Evolutionary conservation across 208 protist genomes (phyloP), one percentile per base, ranked within the genome.

Genomic region (Angomonas desouzai): DNA sequence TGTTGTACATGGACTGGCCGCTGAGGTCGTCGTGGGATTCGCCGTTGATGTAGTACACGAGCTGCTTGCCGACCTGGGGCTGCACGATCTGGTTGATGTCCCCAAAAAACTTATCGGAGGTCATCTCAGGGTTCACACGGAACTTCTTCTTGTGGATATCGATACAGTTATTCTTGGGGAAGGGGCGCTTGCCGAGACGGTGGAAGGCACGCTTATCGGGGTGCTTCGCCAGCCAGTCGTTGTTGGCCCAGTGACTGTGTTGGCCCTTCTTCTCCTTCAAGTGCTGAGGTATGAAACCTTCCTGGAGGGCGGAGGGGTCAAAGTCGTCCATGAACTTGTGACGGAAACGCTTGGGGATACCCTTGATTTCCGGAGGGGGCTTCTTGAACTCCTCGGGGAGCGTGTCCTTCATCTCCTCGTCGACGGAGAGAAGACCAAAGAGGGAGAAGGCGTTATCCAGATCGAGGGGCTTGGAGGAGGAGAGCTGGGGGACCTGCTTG

Each of bases 11-110:
- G 2, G 51, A 32, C 30, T 56, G 43, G 53, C 28, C 34, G 34
- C 32, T 76, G n/a, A 74, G 85, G 4, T 90, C 79, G 18, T 85
- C 89, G 13, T 97, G 58, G 3, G 51, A 23, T 25, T 72, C 72
- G 48, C 91, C 89, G 64, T 91, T 87, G 29, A 96, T 76, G 63
- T 94, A 97, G 49, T 97, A 76, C 73, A 94, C 95, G 53, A 97
- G 89, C 10, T 79, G 83, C 55, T 91, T 89, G 22, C 92, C 84
- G 22, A 87, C 66, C n/a, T 71, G 53, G 23, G 96, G 48, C 61
- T 87, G 85, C 58, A 97, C 92, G 20, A 89, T 71, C 68, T 94
- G 93, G 18, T 90, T 72, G 48, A 97, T 84, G n/a, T 94, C 86
- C 62, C 86, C 85, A 1, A 97, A 76, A 69, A 97, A 97, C 56